Percentiles rank a stretch among this genome's conserved stretches.
phyloP scores from a whole-genome alignment of 106 monocot species.

The Phalaenopsis equestris region DNA sequence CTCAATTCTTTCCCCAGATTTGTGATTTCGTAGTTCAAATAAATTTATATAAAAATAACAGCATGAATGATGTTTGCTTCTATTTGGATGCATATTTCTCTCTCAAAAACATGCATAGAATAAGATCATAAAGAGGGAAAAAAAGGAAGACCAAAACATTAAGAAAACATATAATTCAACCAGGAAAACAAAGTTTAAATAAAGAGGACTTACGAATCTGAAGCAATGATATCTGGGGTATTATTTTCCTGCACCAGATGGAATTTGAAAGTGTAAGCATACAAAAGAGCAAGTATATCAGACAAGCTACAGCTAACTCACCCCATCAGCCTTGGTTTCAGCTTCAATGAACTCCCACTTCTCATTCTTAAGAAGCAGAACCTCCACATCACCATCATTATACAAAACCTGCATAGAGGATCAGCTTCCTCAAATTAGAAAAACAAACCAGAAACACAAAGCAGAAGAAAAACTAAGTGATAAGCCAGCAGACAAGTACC shows the following conservation, averaged over 20 bases:
- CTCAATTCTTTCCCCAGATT: neutral
- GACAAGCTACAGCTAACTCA: neutral
- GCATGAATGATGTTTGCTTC: neutral
- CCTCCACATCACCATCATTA: conserved; percentile 58
- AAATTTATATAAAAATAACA: neutral
- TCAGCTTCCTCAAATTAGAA: neutral
- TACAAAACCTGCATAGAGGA: conserved; percentile 33
- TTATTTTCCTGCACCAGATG: conserved; percentile 4
- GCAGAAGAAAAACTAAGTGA: neutral
- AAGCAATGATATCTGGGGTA: conserved; percentile 4
- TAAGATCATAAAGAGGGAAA: neutral
- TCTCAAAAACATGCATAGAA: neutral
- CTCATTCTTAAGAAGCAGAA: conserved; percentile 35
- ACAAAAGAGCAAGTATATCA: neutral
- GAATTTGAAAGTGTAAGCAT: neutral
- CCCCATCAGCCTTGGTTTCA: conserved; percentile 11
- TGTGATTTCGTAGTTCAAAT: neutral
- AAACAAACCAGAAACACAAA: neutral
- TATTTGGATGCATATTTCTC: neutral
- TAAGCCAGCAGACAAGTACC: neutral
- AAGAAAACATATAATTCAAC: neutral
- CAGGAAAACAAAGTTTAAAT: neutral
- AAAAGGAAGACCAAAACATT: neutral
- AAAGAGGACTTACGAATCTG: conserved; percentile 11
- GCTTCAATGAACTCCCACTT: conserved; percentile 29